phyloP scores from a whole-genome alignment of 164 flowering plant genomes.

The Taxillus chinensis region DNA sequence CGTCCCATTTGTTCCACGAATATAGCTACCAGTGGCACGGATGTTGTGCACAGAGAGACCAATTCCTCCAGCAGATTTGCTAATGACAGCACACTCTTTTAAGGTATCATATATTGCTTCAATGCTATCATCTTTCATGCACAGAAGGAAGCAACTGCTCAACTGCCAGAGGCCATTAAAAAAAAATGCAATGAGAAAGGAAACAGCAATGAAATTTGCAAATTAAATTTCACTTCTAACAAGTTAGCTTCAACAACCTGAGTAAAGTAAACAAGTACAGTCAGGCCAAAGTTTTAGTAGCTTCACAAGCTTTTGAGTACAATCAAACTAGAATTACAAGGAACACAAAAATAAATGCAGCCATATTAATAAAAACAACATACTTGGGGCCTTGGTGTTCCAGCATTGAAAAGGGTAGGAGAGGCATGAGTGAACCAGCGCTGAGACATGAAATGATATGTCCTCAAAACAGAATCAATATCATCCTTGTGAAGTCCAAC shows the following conservation, averaged over 20 bases:
- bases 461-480: slow-evolving; percentile 77
- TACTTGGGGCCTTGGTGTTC: slow-evolving; percentile 98
- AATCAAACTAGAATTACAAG: not conserved
- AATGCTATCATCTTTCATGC: slow-evolving; percentile 98
- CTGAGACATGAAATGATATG: slow-evolving; percentile 96
- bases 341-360: not conserved
- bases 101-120: slow-evolving; percentile 96
- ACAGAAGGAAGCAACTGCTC: slow-evolving; percentile 92
- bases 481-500: slow-evolving; percentile 98
- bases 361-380: slow-evolving; percentile 2
- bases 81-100: slow-evolving; percentile 98
- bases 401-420: slow-evolving; percentile 95
- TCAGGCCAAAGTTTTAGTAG: not conserved
- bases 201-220: not conserved
- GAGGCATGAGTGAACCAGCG: slow-evolving; percentile 99
- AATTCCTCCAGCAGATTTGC: slow-evolving; percentile 99
- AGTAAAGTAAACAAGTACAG: not conserved
- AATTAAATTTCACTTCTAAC: not conserved
- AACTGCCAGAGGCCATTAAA: slow-evolving; percentile 38
- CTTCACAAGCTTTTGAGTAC: not conserved
- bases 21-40: slow-evolving; percentile 92
- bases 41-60: slow-evolving; percentile 95
- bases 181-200: not conserved
- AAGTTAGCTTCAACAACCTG: too few relatives aligned
- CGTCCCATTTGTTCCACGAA: slow-evolving; percentile 98